Percentiles rank a stretch among this genome's conserved stretches.
Conservation (phyloP, 148 eudicot species). For the Fagopyrum esculentum region DNA sequence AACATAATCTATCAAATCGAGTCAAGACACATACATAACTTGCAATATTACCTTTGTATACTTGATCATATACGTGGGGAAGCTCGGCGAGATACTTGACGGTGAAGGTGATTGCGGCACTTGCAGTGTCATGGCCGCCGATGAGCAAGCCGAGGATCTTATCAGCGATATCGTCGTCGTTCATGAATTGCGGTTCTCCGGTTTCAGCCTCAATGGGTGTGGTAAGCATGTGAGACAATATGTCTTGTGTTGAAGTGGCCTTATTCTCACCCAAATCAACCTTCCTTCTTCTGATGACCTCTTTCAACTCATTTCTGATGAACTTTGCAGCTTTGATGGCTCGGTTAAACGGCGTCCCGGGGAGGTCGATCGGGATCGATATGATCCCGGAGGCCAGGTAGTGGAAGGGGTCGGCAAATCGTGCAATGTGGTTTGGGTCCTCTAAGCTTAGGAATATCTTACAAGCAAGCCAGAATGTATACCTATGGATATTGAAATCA, state of each 20-base stretch:
- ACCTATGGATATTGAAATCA: not conserved
- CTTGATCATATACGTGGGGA: slow-evolving; percentile 20
- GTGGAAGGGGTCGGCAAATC: not conserved
- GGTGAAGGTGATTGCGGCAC: slow-evolving; percentile 19
- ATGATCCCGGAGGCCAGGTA: slow-evolving; percentile 17
- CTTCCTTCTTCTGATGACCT: slow-evolving; percentile 26
- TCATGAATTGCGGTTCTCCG: slow-evolving; percentile 16
- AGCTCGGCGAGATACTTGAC: slow-evolving; percentile 28
- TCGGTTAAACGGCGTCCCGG: slow-evolving; percentile 23
- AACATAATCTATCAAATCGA: too few species aligned
- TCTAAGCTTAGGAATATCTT: slow-evolving; percentile 13
- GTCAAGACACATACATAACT: too few species aligned
- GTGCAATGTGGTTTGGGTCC: slow-evolving; percentile 17
- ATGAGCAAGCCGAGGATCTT: slow-evolving; percentile 22
- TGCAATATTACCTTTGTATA: slow-evolving; percentile 17
- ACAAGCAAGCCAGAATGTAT: slow-evolving; percentile 16
- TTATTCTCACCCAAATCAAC: slow-evolving; percentile 8
- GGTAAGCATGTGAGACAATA: slow-evolving; percentile 16
- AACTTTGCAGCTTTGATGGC: slow-evolving; percentile 19
- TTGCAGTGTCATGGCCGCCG: slow-evolving; percentile 30
- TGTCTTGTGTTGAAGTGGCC: slow-evolving; percentile 22
- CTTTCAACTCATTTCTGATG: slow-evolving; percentile 18
- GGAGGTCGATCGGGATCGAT: slow-evolving; percentile 25
- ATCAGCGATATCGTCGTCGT: slow-evolving; percentile 26
- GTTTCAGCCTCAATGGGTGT: not conserved